phyloP scores from a whole-genome alignment of 495 filamentous ascomycete genomes.

The Letharia columbiana region DNA sequence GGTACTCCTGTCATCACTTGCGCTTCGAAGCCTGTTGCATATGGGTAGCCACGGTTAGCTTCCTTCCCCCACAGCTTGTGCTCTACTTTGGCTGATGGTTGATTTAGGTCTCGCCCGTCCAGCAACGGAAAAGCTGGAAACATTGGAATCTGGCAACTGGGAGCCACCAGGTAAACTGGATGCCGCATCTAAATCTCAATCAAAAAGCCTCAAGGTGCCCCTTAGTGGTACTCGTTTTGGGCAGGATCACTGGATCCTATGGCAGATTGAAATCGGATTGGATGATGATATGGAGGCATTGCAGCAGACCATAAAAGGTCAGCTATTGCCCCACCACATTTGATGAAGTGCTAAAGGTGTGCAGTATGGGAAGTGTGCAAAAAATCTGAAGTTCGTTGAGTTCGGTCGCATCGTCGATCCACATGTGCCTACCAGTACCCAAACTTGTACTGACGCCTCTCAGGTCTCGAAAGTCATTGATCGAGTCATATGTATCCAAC shows the following conservation, averaged over 20 bases:
- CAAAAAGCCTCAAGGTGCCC: constrained; percentile 20
- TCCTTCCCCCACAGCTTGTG: neutral
- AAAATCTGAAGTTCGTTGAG: neutral
- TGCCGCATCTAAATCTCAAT: constrained; percentile 16
- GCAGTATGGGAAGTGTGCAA: constrained; percentile 20
- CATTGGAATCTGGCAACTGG: constrained; percentile 32
- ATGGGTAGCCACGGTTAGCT: constrained; percentile 4
- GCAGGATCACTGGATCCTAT: constrained; percentile 26
- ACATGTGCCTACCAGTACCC: no score
- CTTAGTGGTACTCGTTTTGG: constrained; percentile 14
- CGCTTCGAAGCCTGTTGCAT: constrained; percentile 27
- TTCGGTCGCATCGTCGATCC: neutral
- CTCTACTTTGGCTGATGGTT: neutral
- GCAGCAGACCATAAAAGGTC: constrained; percentile 22
- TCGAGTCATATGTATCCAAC: constrained; percentile 21
- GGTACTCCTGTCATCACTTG: constrained; percentile 31
- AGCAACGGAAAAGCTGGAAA: constrained; percentile 25
- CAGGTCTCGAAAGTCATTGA: neutral
- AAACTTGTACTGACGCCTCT: neutral
- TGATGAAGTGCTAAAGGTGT: neutral
- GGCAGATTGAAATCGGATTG: constrained; percentile 34
- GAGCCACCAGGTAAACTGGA: neutral
- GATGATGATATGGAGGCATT: constrained; percentile 21
- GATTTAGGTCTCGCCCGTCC: constrained; percentile 15
- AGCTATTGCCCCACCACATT: neutral